These are phyloP conservation scores for Dimocarpus longan DNA, from an alignment of 345 rosid genomes.

Conservation along the genomic window DNA sequence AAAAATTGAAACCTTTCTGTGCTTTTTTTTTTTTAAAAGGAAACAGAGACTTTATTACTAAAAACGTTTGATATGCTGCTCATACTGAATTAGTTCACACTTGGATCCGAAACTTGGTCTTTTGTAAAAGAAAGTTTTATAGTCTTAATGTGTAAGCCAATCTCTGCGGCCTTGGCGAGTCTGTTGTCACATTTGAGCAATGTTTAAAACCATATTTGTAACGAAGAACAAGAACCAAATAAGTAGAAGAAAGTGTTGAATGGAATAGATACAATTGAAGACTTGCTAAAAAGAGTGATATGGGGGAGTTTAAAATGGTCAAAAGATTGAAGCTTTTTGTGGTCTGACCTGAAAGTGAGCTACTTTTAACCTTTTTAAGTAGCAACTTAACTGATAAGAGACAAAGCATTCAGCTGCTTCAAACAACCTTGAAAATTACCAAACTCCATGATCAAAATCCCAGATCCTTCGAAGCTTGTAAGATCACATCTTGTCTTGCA, in stretches of 20 bases:
- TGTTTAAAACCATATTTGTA: too few relatives aligned
- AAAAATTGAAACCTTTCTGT: neutral
- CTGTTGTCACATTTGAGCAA: neutral
- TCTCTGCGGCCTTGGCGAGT: neutral
- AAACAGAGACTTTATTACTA: neutral
- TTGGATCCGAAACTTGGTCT: neutral
- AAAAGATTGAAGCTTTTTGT: neutral
- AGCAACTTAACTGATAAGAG: neutral
- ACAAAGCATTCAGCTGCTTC: neutral
- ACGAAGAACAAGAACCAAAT: too few relatives aligned
- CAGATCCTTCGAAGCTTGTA: neutral
- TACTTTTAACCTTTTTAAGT: neutral
- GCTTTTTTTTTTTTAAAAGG: too few relatives aligned
- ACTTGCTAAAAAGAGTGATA: too few relatives aligned
- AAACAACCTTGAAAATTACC: neutral
- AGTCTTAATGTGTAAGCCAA: neutral
- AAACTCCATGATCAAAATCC: conserved; percentile 6
- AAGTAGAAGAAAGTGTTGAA: too few relatives aligned
- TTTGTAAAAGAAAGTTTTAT: neutral
- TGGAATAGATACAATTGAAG: too few relatives aligned
- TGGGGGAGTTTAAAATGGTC: neutral
- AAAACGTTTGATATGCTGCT: neutral
- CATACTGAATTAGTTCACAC: neutral
- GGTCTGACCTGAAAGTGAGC: neutral
- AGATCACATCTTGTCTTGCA: conserved; percentile 18